Conservation (phyloP, 306 rosid genomes). For the Citrullus mucosospermus region DNA sequence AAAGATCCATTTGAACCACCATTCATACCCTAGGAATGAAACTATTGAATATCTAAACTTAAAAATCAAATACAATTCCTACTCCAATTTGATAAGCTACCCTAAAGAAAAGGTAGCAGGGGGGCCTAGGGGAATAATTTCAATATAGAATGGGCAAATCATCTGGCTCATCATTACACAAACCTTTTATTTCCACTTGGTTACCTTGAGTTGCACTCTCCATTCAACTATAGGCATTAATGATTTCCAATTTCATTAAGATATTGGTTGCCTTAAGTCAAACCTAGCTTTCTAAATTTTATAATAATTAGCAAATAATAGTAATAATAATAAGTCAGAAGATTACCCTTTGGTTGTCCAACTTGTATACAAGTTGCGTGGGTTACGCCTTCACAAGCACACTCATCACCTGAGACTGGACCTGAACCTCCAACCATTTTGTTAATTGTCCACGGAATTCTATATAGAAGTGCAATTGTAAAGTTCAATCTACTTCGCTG, state of each 20-base stretch:
- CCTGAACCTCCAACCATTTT: background rate
- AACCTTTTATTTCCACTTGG: conserved; percentile 18
- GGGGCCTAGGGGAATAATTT: background rate
- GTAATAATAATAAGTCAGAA: background rate
- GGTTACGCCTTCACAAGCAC: background rate
- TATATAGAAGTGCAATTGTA: background rate
- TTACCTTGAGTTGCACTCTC: conserved; percentile 16
- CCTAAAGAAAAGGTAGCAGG: background rate
- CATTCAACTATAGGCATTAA: conserved; percentile 11
- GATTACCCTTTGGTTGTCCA: background rate
- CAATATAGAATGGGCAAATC: background rate
- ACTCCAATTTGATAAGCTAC: background rate
- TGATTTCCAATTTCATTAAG: conserved; percentile 9
- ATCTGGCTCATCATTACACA: conserved; percentile 3
- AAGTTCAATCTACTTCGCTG: background rate
- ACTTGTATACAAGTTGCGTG: background rate
- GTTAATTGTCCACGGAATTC: background rate
- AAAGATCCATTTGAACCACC: background rate
- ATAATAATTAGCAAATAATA: background rate
- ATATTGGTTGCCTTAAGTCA: conserved; percentile 5
- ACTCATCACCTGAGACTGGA: background rate
- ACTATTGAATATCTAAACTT: background rate
- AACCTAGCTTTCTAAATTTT: background rate
- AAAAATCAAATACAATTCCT: background rate
- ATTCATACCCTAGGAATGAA: background rate